A percentile compares a stretch with the other conserved stretches of the same genome.
Evolutionary conservation across 2,329 filamentous ascomycete species (phyloP).

Genomic region (Niveomyces coronatus): DNA sequence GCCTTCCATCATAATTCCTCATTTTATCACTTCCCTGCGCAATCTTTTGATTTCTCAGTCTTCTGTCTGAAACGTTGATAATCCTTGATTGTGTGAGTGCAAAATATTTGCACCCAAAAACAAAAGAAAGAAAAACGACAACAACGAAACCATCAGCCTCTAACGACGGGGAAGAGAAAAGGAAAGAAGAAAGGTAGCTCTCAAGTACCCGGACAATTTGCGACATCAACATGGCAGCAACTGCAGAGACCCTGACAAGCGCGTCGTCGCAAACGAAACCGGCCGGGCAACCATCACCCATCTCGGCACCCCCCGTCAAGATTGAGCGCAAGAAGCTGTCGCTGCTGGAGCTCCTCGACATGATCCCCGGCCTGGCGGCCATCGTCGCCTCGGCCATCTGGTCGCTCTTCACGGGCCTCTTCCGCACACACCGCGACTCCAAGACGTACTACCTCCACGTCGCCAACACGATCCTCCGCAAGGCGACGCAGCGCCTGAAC

Average conservation of each 20-base stretch:
- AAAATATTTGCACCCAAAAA: no score
- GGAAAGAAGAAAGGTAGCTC: no score
- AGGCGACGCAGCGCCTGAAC: conserved; percentile 11
- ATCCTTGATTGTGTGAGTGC: no score
- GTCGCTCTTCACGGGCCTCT: conserved; percentile 11
- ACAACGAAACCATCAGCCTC: no score
- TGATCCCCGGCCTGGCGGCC: conserved; percentile 12
- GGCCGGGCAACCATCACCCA: neutral
- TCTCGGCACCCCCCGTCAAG: neutral
- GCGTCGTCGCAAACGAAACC: conserved; percentile 1
- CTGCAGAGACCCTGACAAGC: conserved; percentile 1
- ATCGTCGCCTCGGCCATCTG: conserved; percentile 10
- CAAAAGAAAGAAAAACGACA: no score
- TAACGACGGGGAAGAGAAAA: no score
- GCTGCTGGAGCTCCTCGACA: conserved; percentile 11
- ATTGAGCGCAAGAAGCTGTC: conserved; percentile 11
- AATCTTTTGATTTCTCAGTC: no score
- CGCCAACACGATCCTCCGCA: conserved; percentile 15
- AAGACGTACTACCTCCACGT: conserved; percentile 14
- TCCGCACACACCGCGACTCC: conserved; percentile 11
- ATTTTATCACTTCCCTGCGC: no score
- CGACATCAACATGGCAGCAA: no score
- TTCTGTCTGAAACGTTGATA: no score
- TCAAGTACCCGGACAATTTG: no score
- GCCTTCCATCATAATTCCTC: no score